Conservation (phyloP, 345 rosid species). For the Kandelia obovata region DNA sequence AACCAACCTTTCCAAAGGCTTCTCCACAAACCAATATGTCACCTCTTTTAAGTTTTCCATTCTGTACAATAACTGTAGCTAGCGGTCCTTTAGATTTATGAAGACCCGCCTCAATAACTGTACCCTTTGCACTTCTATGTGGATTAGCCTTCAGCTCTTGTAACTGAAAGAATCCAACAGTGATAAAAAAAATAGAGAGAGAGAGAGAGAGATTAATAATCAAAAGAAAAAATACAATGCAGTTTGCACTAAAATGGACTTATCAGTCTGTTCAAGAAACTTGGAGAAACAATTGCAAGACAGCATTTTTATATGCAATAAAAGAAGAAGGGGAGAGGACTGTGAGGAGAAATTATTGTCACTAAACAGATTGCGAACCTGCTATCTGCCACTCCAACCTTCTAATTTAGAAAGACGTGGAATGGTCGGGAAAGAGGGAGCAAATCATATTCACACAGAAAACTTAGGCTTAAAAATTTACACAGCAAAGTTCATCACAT, state of each 20-base stretch:
- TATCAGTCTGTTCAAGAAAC: no score
- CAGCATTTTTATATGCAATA: no score
- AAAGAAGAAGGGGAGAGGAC: no score
- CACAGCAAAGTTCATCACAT: not conserved
- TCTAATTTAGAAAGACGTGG: not conserved
- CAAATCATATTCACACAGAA: not conserved
- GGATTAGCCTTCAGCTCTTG: constrained; percentile 99
- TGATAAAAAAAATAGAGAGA: no score
- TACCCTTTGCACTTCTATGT: constrained; percentile 88
- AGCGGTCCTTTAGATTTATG: constrained; percentile 89
- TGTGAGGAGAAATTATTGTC: no score
- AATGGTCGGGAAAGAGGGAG: not conserved
- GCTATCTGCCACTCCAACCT: no score
- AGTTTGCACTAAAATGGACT: no score
- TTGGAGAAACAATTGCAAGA: no score
- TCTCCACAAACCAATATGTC: constrained; percentile 90
- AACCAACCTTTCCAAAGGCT: constrained; percentile 92
- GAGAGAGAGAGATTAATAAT: no score
- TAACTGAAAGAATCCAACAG: constrained; percentile 52
- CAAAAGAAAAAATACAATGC: no score
- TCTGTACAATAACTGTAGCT: constrained; percentile 90
- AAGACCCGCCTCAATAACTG: constrained; percentile 91
- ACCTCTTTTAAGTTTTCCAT: constrained; percentile 89
- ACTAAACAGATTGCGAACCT: no score
- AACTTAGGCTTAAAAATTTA: not conserved